A percentile compares a stretch with the other conserved stretches of the same genome.
These are phyloP conservation scores for Populus pruinosa DNA, from an alignment of 345 rosid species.

Conservation along the genomic window DNA sequence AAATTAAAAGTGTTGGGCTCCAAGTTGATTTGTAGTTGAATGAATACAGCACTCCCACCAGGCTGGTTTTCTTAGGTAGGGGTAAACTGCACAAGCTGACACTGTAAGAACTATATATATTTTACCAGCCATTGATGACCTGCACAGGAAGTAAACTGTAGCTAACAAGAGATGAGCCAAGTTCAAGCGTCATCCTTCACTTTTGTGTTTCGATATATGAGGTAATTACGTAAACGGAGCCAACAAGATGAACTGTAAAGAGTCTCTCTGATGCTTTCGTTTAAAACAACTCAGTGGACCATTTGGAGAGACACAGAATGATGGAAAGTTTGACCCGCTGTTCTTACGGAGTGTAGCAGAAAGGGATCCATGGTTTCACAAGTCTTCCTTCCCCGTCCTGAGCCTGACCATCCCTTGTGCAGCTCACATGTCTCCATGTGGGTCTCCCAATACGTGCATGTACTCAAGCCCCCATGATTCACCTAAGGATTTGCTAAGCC, in stretches of 20 bases:
- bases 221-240: background rate
- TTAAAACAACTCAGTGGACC: background rate
- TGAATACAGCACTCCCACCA: too few species aligned
- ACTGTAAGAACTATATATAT: too few species aligned
- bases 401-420: slow-evolving; percentile 36
- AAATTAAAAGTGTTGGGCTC: too few species aligned
- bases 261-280: background rate
- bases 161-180: too few species aligned
- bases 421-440: slow-evolving; percentile 51
- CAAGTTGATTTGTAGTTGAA: accelerated
- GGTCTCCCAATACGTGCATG: slow-evolving; percentile 29
- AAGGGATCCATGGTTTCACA: background rate
- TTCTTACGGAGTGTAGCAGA: background rate
- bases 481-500: background rate
- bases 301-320: background rate
- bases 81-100: too few species aligned
- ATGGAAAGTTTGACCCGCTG: slow-evolving; percentile 15
- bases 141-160: too few species aligned
- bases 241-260: slow-evolving; percentile 15
- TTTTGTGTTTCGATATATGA: background rate
- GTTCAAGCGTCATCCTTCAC: too few species aligned
- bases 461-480: slow-evolving; percentile 38
- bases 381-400: slow-evolving; percentile 7
- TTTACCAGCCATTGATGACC: too few species aligned
- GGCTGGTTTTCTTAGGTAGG: too few species aligned